Base-by-base conservation (phyloP, 352 stramenopile genomes). In the Paralagenidium karlingii region DNA sequence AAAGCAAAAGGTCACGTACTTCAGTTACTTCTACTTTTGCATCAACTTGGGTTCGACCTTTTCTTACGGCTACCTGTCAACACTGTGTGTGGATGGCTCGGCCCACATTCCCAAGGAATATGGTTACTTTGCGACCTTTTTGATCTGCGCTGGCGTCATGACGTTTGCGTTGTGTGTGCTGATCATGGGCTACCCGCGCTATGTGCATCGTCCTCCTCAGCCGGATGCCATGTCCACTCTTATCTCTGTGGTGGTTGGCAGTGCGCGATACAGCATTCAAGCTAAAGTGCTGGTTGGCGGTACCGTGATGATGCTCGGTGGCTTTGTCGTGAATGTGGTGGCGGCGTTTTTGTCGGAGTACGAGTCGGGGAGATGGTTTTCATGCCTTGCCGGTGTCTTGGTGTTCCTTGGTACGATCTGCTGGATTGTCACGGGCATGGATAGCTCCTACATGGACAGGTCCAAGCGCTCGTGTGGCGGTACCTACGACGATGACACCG, bases 11-110 rank as follows among this genome's bases (percentile, higher is more conserved):
- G 53, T 61, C 12, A 68, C 46, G 19, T 93, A 76, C 53, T 93
- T 90, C 60, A 82, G 61, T 30, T 71, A 65, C 24, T 87, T 88
- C 46, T 94, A 91, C 58, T 86, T 63, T 53, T 59, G 51, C 30
- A 68, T 86, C 37, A 86, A 87, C 50, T 51, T 84, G 27, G 76
- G 78, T 18, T 60, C 76, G 4, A 43, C 60, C 3, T 66, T 92
- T 40, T 76, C 65, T 43, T 94, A 87, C 51, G 76, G 57, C 3
- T 68, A 86, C 21, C 68, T 92, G 21, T 70, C 74, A 15, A 75
- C 66, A 19, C 51, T 94, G 15, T 83, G 59, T 22, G 70, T 89
- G 34, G 67, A 92, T 42, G 75, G 76, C 12, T 64, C 68, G 13
- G 61, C 58, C 11, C 37, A 65, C 5, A 88, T 87, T 21, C 57